phyloP scores from a whole-genome alignment of 2,329 filamentous ascomycete species.

The Byssothecium circinans region DNA sequence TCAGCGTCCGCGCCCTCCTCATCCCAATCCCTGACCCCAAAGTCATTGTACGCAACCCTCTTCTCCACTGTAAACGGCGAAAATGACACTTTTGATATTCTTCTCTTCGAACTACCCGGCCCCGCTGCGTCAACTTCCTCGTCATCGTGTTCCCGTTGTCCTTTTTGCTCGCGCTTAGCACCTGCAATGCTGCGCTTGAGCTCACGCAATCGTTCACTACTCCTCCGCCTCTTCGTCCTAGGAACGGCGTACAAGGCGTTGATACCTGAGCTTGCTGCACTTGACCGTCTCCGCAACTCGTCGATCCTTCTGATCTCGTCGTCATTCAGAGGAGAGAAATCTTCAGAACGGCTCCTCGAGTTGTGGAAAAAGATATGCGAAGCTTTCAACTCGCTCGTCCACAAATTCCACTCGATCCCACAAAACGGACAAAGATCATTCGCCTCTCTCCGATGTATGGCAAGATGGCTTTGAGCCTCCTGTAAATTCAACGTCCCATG shows the following conservation, averaged over 20 bases:
- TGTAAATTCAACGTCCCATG: neutral
- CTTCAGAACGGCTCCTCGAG: neutral
- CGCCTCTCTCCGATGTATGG: slow-evolving; percentile 8
- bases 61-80: slow-evolving; percentile 11
- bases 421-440: slow-evolving; percentile 16
- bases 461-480: slow-evolving; percentile 8
- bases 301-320: neutral
- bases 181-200: neutral
- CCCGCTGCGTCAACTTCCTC: neutral
- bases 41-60: slow-evolving; percentile 12
- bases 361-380: slow-evolving; percentile 16
- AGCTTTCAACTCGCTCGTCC: slow-evolving; percentile 11
- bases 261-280: neutral
- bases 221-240: neutral
- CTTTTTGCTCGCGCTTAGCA: neutral
- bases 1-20: slow-evolving; percentile 1
- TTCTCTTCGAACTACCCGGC: neutral
- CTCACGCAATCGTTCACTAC: neutral
- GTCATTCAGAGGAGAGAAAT: neutral
- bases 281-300: neutral
- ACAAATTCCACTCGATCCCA: slow-evolving; percentile 9
- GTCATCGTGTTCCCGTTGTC: neutral
- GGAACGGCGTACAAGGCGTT: slow-evolving; percentile 1
- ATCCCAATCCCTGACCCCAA: neutral
- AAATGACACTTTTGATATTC: slow-evolving; percentile 16